A percentile compares a stretch with the other conserved stretches of the same genome.
phyloP scores from a whole-genome alignment of 345 rosid species.

The Eucalyptus dawsonii region DNA sequence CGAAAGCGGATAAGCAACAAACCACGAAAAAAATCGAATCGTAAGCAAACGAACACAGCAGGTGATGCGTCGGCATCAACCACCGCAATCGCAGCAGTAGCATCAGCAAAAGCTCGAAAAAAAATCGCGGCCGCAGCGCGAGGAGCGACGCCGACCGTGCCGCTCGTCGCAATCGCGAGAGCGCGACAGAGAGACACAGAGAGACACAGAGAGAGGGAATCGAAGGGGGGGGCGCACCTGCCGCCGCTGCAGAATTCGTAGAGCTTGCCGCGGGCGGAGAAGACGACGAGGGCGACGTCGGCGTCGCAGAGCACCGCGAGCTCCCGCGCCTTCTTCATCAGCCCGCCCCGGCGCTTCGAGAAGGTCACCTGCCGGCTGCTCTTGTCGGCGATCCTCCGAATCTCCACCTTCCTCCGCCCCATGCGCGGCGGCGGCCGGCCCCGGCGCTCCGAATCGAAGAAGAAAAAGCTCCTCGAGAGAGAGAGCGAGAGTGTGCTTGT shows the following conservation, averaged over 20 bases:
- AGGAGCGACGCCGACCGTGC: not conserved
- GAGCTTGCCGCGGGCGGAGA: slow-evolving; percentile 41
- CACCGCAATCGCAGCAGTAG: not conserved
- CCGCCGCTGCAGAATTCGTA: slow-evolving; percentile 30
- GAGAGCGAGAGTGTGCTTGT: not conserved
- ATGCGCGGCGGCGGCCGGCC: not conserved
- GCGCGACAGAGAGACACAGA: not conserved
- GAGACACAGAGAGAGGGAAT: not conserved
- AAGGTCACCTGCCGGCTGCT: slow-evolving; percentile 61
- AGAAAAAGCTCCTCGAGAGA: not conserved
- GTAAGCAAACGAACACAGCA: not conserved
- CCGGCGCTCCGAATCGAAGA: not conserved
- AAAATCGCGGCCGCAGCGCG: not conserved
- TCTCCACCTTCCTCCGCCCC: slow-evolving; percentile 45
- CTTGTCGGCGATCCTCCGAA: slow-evolving; percentile 53
- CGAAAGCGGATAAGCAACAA: not conserved
- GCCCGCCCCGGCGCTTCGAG: slow-evolving; percentile 54
- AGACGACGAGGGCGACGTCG: slow-evolving; percentile 37
- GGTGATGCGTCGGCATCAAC: not conserved
- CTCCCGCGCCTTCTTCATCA: slow-evolving; percentile 60
- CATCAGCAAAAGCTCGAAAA: not conserved
- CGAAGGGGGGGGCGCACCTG: slow-evolving; percentile 8
- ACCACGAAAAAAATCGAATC: not conserved
- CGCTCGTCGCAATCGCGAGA: not conserved
- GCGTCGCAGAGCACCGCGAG: slow-evolving; percentile 63